Evolutionary conservation across 805 yeast genomes (phyloP).

Genomic region (Wickerhamiella qilinensis): DNA sequence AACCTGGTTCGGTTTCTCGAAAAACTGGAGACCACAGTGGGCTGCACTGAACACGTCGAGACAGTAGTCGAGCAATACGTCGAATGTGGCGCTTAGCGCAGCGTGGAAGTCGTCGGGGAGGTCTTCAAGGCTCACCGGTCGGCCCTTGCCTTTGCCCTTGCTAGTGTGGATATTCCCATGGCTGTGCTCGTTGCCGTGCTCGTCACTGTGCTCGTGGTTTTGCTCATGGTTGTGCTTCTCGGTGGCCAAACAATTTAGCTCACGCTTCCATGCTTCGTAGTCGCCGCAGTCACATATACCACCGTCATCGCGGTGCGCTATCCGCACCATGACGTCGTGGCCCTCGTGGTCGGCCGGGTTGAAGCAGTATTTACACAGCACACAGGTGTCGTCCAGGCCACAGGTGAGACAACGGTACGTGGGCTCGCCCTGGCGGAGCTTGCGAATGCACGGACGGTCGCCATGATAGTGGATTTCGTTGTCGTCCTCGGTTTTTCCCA

Average conservation of each 20-base stretch:
- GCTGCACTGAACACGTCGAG: constrained; percentile 19
- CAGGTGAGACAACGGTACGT: constrained; percentile 62
- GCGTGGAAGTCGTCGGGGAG: constrained; percentile 29
- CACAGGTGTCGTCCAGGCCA: constrained; percentile 72
- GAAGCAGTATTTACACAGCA: constrained; percentile 63
- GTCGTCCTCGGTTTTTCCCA: constrained; percentile 7
- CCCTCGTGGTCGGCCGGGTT: constrained; percentile 52
- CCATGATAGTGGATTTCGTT: constrained; percentile 35
- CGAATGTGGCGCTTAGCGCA: constrained; percentile 43
- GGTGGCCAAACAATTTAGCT: constrained; percentile 33
- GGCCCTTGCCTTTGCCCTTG: no score
- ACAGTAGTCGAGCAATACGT: constrained; percentile 28
- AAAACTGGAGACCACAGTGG: constrained; percentile 14
- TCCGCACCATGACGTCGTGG: constrained; percentile 51
- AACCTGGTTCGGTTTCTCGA: constrained; percentile 15
- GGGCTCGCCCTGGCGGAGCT: constrained; percentile 64
- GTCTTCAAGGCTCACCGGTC: constrained; percentile 15
- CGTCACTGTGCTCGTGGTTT: neutral
- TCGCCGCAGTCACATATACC: constrained; percentile 88
- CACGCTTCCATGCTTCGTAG: constrained; percentile 58
- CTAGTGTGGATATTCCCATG: neutral
- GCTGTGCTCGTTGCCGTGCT: neutral
- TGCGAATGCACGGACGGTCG: constrained; percentile 56
- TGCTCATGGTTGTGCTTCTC: neutral
- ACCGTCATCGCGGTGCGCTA: constrained; percentile 44